Evolutionary conservation across 1,284 basidiomycete genomes (phyloP).

Genomic region (Austroboletus novae-zelandiae): DNA sequence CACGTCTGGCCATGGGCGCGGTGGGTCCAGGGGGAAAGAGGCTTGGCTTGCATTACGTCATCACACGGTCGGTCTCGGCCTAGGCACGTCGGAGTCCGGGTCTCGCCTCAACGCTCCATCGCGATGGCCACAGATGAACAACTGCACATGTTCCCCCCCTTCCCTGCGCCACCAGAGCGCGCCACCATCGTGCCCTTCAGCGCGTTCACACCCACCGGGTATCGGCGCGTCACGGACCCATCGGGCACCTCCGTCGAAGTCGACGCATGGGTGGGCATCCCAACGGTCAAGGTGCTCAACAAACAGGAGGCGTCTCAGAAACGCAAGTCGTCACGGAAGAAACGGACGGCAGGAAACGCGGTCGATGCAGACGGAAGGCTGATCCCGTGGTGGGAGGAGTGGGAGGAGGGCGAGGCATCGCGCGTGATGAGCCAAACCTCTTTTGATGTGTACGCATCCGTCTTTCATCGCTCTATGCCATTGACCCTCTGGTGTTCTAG

Average conservation of each 20-base stretch:
- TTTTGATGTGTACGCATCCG: conserved; percentile 35
- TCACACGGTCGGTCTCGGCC: too few relatives aligned
- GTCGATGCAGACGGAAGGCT: conserved; percentile 24
- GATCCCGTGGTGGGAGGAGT: conserved; percentile 49
- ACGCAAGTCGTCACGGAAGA: conserved; percentile 35
- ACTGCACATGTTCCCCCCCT: conserved; percentile 42
- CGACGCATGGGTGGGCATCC: conserved; percentile 42
- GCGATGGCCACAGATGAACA: neutral
- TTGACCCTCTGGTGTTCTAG: conserved; percentile 22
- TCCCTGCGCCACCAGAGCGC: conserved; percentile 40
- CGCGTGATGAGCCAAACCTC: conserved; percentile 24
- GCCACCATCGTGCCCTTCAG: conserved; percentile 42
- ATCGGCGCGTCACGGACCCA: conserved; percentile 13
- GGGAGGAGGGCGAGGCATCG: conserved; percentile 42
- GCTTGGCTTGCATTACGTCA: too few relatives aligned
- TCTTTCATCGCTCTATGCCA: neutral
- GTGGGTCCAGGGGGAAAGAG: neutral
- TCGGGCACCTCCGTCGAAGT: conserved; percentile 34
- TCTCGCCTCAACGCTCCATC: too few relatives aligned
- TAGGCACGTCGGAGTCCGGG: too few relatives aligned
- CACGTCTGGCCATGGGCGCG: neutral
- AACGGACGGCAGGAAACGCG: conserved; percentile 21
- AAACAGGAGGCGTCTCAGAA: conserved; percentile 33
- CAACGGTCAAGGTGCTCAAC: conserved; percentile 41
- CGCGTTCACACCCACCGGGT: conserved; percentile 39